Percentiles rank a stretch among this genome's conserved stretches.
Evolutionary conservation across 345 rosid genomes (phyloP).

Genomic region (Barbarea vulgaris): DNA sequence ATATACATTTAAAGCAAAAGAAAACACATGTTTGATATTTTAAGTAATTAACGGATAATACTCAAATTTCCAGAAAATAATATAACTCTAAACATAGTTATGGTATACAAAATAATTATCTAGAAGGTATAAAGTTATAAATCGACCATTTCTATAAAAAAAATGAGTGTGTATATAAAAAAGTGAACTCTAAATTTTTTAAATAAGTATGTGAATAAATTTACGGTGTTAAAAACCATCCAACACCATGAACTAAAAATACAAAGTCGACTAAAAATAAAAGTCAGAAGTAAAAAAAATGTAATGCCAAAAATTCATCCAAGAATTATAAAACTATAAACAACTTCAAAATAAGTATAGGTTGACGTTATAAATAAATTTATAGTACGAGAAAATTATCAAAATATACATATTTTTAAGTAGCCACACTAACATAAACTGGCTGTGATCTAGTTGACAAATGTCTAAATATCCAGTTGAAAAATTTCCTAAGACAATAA

Average conservation of each 20-base stretch:
- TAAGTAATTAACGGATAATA: too few species aligned
- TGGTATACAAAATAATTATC: too few species aligned
- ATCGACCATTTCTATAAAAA: too few species aligned
- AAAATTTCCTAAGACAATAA: not conserved
- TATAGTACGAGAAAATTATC: not conserved
- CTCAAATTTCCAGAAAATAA: too few species aligned
- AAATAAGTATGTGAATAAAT: not conserved
- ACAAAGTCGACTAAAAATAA: not conserved
- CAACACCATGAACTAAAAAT: not conserved
- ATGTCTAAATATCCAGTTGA: not conserved
- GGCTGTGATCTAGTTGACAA: not conserved
- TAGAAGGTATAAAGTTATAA: too few species aligned
- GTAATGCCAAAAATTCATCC: not conserved
- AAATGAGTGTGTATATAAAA: too few species aligned
- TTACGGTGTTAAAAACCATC: slow-evolving; percentile 5
- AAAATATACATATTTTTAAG: not conserved
- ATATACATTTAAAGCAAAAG: too few species aligned
- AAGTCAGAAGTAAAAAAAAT: not conserved
- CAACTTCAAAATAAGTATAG: not conserved
- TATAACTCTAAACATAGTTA: too few species aligned
- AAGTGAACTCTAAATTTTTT: too few species aligned
- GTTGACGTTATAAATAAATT: not conserved
- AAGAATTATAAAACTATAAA: not conserved
- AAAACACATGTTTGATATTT: too few species aligned
- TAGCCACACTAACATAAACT: not conserved